These are phyloP conservation scores for Polygonum aviculare DNA, from an alignment of 148 eudicot genomes.

Conservation along the genomic window DNA sequence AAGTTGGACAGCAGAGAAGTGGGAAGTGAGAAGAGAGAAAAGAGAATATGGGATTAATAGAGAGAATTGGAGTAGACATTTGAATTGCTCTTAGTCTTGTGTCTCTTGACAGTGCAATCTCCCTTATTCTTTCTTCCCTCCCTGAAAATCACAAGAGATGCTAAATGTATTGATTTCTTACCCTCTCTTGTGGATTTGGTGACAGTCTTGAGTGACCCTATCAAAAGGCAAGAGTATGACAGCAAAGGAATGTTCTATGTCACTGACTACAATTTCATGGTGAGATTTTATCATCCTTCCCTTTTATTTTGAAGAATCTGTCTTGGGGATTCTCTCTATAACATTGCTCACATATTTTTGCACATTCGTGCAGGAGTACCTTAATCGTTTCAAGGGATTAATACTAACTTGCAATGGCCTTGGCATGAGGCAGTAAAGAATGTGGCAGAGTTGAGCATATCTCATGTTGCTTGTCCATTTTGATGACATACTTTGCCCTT, in stretches of 20 bases:
- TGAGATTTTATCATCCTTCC: conserved; percentile 27
- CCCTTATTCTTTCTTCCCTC: not conserved
- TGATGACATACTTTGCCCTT: not conserved
- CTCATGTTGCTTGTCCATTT: not conserved
- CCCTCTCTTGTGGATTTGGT: not conserved
- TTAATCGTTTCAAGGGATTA: conserved; percentile 83
- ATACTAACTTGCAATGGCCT: conserved; percentile 92
- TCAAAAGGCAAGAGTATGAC: conserved; percentile 71
- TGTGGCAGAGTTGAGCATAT: conserved; percentile 29
- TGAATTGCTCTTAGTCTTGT: not conserved
- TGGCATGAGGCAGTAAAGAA: conserved; percentile 58
- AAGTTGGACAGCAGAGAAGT: not conserved
- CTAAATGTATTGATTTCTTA: not conserved
- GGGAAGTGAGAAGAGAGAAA: not conserved
- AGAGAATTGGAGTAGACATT: not conserved
- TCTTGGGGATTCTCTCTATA: not conserved
- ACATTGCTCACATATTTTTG: not conserved
- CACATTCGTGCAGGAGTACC: conserved; percentile 55
- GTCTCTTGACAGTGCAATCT: not conserved
- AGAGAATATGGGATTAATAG: not conserved
- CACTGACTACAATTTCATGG: conserved; percentile 51
- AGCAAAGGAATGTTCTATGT: conserved; percentile 45
- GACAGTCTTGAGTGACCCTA: conserved; percentile 83
- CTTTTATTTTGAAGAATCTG: not conserved
- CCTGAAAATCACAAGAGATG: not conserved